phyloP scores from a whole-genome alignment of 1,139 yeast genomes.

The Lodderomyces oxycetoniae region DNA sequence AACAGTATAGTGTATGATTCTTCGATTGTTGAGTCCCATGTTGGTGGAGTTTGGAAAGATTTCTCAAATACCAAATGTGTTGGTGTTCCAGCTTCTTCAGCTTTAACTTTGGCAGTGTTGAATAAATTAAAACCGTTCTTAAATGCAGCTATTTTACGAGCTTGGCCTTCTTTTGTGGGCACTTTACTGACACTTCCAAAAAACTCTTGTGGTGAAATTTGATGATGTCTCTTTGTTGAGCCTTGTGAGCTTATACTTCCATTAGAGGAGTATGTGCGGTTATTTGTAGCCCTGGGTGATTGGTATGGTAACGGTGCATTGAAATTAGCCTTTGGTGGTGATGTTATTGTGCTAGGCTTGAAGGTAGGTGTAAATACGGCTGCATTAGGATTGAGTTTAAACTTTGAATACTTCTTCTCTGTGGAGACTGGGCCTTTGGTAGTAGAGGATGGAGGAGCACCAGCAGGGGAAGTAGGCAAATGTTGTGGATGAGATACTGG shows the following conservation, averaged over 20 bases:
- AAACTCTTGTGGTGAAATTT: slow-evolving; percentile 41
- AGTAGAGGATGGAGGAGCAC: slow-evolving; percentile 10
- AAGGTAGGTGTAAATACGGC: slow-evolving; percentile 62
- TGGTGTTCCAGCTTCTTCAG: slow-evolving; percentile 24
- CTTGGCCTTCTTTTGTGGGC: slow-evolving; percentile 43
- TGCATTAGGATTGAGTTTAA: slow-evolving; percentile 69
- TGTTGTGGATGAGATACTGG: neutral
- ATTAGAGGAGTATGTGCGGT: slow-evolving; percentile 28
- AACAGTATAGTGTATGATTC: slow-evolving; percentile 48
- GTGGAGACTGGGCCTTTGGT: slow-evolving; percentile 6
- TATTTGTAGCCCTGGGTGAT: slow-evolving; percentile 31
- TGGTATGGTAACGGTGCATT: slow-evolving; percentile 27
- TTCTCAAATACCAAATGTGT: slow-evolving; percentile 37
- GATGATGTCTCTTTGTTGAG: slow-evolving; percentile 29
- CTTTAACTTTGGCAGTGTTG: slow-evolving; percentile 33
- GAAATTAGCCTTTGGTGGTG: slow-evolving; percentile 28
- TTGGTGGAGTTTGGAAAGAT: slow-evolving; percentile 73
- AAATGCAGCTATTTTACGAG: slow-evolving; percentile 34
- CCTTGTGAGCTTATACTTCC: slow-evolving; percentile 18
- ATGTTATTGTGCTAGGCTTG: slow-evolving; percentile 21
- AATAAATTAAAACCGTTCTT: slow-evolving; percentile 57
- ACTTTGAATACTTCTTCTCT: slow-evolving; percentile 55
- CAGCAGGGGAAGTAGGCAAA: neutral
- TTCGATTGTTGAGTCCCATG: slow-evolving; percentile 65
- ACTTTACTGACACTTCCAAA: slow-evolving; percentile 47